These are phyloP conservation scores for Cucumis hystrix DNA, from an alignment of 306 rosid species.

Conservation along the genomic window DNA sequence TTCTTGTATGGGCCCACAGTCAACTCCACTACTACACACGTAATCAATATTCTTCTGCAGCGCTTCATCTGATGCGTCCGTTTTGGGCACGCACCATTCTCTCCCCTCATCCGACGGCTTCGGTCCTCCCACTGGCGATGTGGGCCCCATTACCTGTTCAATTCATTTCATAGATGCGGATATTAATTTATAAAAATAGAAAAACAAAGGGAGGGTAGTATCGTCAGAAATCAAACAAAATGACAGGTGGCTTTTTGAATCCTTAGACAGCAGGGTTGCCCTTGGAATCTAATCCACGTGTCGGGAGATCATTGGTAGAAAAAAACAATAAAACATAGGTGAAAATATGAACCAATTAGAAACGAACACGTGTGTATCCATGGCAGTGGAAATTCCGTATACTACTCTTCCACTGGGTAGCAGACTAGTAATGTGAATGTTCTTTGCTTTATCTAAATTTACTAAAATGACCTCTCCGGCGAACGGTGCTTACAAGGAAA, in stretches of 20 bases:
- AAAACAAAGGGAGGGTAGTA: neutral
- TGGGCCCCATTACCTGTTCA: slow-evolving; percentile 7
- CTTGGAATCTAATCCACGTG: neutral
- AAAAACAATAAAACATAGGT: too few species aligned
- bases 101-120: neutral
- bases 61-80: slow-evolving; percentile 16
- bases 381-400: neutral
- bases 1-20: slow-evolving; percentile 26
- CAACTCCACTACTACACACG: slow-evolving; percentile 34
- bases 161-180: too few species aligned
- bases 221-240: neutral
- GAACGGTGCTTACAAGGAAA: neutral
- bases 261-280: neutral
- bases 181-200: too few species aligned
- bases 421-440: neutral
- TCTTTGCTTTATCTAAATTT: neutral
- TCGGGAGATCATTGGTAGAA: neutral
- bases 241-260: neutral
- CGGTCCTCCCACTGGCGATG: neutral
- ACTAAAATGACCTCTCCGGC: neutral
- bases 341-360: neutral
- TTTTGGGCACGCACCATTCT: slow-evolving; percentile 35
- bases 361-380: neutral
- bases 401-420: neutral
- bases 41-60: slow-evolving; percentile 38